A percentile compares a stretch with the other conserved stretches of the same genome.
These are phyloP conservation scores for Quercus bicolor DNA, from an alignment of 306 rosid genomes.

Conservation along the genomic window DNA sequence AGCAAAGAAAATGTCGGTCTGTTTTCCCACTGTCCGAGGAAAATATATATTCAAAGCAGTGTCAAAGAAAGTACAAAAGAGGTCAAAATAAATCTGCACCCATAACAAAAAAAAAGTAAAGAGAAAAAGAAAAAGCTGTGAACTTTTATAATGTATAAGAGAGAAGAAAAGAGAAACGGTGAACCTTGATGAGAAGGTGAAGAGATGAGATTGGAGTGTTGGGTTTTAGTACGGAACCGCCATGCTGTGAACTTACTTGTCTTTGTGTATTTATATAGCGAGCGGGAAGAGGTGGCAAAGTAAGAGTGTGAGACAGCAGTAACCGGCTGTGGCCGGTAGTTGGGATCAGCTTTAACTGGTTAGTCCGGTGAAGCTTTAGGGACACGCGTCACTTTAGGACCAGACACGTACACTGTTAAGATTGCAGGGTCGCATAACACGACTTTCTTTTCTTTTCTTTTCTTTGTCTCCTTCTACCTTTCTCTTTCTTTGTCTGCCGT, in stretches of 20 bases:
- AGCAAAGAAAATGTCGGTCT: conserved; percentile 1
- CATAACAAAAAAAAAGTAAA: not conserved
- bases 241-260: not conserved
- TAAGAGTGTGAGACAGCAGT: not conserved
- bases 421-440: conserved; percentile 1
- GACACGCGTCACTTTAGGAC: not conserved
- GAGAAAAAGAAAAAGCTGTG: not conserved
- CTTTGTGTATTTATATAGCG: not conserved
- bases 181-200: not conserved
- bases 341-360: not conserved
- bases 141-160: not conserved
- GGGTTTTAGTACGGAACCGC: not conserved
- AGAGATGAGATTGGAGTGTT: not conserved
- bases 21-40: not conserved
- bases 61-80: not conserved
- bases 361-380: not conserved
- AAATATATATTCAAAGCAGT: conserved; percentile 1
- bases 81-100: conserved; percentile 2
- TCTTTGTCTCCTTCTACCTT: not conserved
- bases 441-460: not conserved
- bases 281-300: conserved; percentile 14
- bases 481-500: too few species aligned
- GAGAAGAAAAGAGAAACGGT: not conserved
- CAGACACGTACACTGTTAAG: conserved; percentile 3
- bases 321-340: conserved; percentile 20